Conservation (phyloP, 1,139 yeast species). For the Candida sanyaensis region DNA sequence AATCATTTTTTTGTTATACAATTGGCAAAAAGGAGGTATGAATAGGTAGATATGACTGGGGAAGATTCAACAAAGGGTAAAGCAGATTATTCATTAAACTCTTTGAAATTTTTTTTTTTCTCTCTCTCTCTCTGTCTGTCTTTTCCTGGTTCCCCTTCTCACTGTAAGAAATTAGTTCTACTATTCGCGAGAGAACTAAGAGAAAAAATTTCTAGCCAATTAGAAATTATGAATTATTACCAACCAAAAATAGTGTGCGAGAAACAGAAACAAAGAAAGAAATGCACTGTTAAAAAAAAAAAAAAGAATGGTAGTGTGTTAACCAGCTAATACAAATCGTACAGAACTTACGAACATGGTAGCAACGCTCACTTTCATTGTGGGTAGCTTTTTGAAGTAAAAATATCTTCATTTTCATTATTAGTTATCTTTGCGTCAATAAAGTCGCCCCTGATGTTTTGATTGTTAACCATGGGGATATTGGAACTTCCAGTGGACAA, state of each 20-base stretch:
- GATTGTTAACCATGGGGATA: slow-evolving; percentile 11
- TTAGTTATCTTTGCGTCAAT: slow-evolving; percentile 12
- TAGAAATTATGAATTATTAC: slow-evolving; percentile 1
- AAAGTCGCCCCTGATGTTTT: slow-evolving; percentile 16
- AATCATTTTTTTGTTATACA: slow-evolving; percentile 25
- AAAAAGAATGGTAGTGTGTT: neutral
- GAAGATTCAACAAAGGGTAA: neutral
- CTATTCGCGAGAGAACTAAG: neutral
- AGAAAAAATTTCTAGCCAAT: slow-evolving; percentile 3
- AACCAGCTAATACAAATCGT: neutral
- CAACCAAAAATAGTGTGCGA: neutral
- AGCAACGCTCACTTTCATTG: neutral
- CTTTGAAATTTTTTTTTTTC: slow-evolving; percentile 1
- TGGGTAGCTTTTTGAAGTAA: neutral
- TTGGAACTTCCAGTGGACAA: slow-evolving; percentile 46
- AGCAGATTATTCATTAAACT: neutral
- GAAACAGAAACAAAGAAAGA: neutral
- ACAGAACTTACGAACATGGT: neutral
- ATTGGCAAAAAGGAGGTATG: neutral
- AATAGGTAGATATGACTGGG: neutral
- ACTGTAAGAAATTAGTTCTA: neutral
- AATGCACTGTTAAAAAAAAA: neutral
- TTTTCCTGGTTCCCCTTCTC: neutral
- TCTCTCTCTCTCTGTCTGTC: neutral
- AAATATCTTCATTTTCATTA: slow-evolving; percentile 15